Evolutionary conservation across 148 eudicot species (phyloP).

Genomic region (Mesembryanthemum crystallinum): DNA sequence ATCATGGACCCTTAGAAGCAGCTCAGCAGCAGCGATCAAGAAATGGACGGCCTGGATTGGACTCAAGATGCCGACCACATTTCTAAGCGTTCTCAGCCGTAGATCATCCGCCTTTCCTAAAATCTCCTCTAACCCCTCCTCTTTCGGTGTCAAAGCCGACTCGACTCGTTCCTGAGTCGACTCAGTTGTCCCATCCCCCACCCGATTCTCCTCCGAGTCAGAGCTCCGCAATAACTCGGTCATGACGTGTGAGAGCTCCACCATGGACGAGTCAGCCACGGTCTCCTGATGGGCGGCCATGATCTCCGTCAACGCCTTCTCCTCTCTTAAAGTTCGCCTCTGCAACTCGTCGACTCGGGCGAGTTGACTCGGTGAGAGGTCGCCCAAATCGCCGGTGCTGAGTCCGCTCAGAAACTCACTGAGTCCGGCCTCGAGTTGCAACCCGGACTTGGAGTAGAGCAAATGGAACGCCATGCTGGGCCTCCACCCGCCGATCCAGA

Average conservation of each 20-base stretch:
- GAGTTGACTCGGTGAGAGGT: slow-evolving; percentile 49
- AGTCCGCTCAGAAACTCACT: slow-evolving; percentile 41
- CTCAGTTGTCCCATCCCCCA: no score
- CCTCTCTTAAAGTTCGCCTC: slow-evolving; percentile 38
- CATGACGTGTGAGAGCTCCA: slow-evolving; percentile 44
- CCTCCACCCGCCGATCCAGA: slow-evolving; percentile 84
- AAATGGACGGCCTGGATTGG: slow-evolving; percentile 68
- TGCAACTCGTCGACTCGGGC: slow-evolving; percentile 49
- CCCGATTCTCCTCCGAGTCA: background rate
- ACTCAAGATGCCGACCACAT: slow-evolving; percentile 41
- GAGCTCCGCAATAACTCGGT: slow-evolving; percentile 30
- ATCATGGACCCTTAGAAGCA: slow-evolving; percentile 60
- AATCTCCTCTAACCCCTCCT: slow-evolving; percentile 34
- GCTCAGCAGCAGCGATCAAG: slow-evolving; percentile 61
- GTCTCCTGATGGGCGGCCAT: slow-evolving; percentile 65
- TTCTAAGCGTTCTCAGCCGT: slow-evolving; percentile 52
- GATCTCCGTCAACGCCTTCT: slow-evolving; percentile 50
- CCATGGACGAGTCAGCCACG: slow-evolving; percentile 69
- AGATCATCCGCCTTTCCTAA: slow-evolving; percentile 54
- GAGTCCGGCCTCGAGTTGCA: slow-evolving; percentile 54
- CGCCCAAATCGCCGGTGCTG: slow-evolving; percentile 43
- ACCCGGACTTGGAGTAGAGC: slow-evolving; percentile 54
- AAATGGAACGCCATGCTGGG: slow-evolving; percentile 58
- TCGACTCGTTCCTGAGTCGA: slow-evolving; percentile 30
- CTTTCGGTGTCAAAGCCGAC: slow-evolving; percentile 33